Percentiles rank a stretch among this genome's conserved stretches.
phyloP scores from a whole-genome alignment of 306 rosid species.

The Gynostemma pentaphyllum region DNA sequence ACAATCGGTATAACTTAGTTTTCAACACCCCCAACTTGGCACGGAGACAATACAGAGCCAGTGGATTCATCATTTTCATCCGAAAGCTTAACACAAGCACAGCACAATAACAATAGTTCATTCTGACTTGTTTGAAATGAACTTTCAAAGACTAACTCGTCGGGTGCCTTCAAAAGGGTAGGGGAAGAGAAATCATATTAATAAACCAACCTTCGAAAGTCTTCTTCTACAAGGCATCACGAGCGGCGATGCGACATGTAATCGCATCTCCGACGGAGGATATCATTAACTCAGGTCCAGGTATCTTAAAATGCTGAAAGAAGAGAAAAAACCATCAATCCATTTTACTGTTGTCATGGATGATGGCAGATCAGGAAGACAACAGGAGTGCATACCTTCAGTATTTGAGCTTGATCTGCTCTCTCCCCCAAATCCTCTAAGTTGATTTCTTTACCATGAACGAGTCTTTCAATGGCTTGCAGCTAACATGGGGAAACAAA shows the following conservation, averaged over 20 bases:
- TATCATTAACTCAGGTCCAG: conserved; percentile 49
- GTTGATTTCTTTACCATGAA: conserved; percentile 52
- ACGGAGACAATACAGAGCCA: too few relatives aligned
- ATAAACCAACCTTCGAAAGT: too few relatives aligned
- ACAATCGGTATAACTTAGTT: too few relatives aligned
- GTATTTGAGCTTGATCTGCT: conserved; percentile 67
- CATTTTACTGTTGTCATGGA: not conserved
- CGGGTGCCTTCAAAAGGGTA: not conserved
- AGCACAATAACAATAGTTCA: too few relatives aligned
- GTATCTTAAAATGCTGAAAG: conserved; percentile 74
- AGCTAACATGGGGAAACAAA: conserved; percentile 23
- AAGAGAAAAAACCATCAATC: not conserved
- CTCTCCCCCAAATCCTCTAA: conserved; percentile 60
- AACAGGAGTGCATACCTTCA: conserved; percentile 42
- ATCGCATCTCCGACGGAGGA: conserved; percentile 77
- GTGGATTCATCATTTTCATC: too few relatives aligned
- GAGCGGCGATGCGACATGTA: conserved; percentile 64
- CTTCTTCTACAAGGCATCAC: conserved; percentile 58
- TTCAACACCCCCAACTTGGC: too few relatives aligned
- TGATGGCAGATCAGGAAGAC: not conserved
- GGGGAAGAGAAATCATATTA: not conserved
- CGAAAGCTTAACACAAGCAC: too few relatives aligned
- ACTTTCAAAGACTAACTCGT: not conserved
- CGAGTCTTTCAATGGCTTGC: conserved; percentile 51
- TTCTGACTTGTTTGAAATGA: too few relatives aligned